Conservation (phyloP, 768 basidiomycete species). For the Podaxis mareebaensis region DNA sequence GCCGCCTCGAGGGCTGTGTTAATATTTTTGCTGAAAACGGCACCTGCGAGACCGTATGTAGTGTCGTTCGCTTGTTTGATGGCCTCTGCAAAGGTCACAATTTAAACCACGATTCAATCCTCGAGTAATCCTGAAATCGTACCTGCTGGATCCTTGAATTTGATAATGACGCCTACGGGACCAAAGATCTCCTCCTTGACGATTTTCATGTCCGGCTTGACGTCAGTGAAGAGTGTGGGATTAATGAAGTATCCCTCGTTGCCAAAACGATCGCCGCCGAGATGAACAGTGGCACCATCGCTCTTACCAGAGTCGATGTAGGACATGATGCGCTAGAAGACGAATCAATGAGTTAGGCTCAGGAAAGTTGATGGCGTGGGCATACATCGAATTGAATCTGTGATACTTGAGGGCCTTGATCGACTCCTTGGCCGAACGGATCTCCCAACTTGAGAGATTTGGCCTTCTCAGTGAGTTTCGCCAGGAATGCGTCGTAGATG, state of each 20-base stretch:
- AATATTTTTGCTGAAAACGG: constrained; percentile 82
- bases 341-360: background rate
- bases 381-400: constrained; percentile 71
- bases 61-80: constrained; percentile 83
- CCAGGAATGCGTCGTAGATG: constrained; percentile 80
- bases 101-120: background rate
- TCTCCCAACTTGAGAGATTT: constrained; percentile 63
- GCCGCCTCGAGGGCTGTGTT: constrained; percentile 72
- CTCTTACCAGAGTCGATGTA: constrained; percentile 76
- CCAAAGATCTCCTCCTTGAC: constrained; percentile 75
- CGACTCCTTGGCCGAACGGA: constrained; percentile 58
- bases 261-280: constrained; percentile 62
- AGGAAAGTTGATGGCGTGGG: constrained; percentile 3
- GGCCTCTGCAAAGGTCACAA: constrained; percentile 51
- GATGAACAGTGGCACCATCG: constrained; percentile 64
- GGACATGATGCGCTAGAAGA: constrained; percentile 59
- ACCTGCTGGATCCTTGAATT: constrained; percentile 51
- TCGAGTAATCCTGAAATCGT: background rate
- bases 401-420: constrained; percentile 82
- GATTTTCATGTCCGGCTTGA: constrained; percentile 65
- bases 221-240: constrained; percentile 72
- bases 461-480: constrained; percentile 57
- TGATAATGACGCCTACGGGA: constrained; percentile 70
- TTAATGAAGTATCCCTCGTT: constrained; percentile 66
- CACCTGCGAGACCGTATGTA: constrained; percentile 82